A percentile compares a stretch with the other conserved stretches of the same genome.
Evolutionary conservation across 2,329 filamentous ascomycete genomes (phyloP).

Genomic region (Penicillium psychrosexuale): DNA sequence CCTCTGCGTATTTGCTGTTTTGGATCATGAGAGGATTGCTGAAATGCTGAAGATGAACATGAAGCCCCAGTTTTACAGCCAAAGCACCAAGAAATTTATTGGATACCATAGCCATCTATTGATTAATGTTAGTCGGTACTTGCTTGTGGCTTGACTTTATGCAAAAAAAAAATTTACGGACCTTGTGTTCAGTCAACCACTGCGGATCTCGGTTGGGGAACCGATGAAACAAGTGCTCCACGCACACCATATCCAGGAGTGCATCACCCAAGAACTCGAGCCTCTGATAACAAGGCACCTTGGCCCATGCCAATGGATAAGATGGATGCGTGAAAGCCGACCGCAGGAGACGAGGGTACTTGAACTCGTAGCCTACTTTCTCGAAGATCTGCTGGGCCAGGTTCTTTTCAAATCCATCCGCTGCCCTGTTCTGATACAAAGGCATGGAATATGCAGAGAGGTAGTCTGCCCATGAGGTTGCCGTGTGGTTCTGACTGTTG

Average conservation of each 20-base stretch:
- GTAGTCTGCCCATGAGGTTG: slow-evolving; percentile 71
- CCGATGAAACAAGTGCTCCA: slow-evolving; percentile 74
- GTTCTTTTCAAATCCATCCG: slow-evolving; percentile 66
- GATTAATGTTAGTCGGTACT: slow-evolving; percentile 9
- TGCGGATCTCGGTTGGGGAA: slow-evolving; percentile 82
- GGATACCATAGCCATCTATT: slow-evolving; percentile 88
- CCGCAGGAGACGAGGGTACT: slow-evolving; percentile 69
- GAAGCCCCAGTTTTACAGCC: slow-evolving; percentile 72
- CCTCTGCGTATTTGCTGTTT: slow-evolving; percentile 50
- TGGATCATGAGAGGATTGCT: slow-evolving; percentile 40
- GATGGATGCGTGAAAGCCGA: slow-evolving; percentile 89
- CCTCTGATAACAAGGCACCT: slow-evolving; percentile 83
- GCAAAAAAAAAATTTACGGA: slow-evolving; percentile 19
- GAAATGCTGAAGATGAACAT: slow-evolving; percentile 63
- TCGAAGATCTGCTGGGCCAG: slow-evolving; percentile 60
- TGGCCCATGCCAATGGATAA: slow-evolving; percentile 68
- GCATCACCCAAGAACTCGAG: slow-evolving; percentile 91
- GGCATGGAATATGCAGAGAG: slow-evolving; percentile 65
- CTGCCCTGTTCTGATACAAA: slow-evolving; percentile 61
- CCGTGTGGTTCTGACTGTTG: slow-evolving; percentile 64
- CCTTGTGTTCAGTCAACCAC: slow-evolving; percentile 95
- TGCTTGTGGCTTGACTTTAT: too few relatives aligned
- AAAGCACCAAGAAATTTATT: slow-evolving; percentile 89
- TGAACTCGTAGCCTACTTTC: slow-evolving; percentile 65
- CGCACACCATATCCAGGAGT: slow-evolving; percentile 78